phyloP scores from a whole-genome alignment of 148 eudicot species.

The Tetragonia tetragonoides region DNA sequence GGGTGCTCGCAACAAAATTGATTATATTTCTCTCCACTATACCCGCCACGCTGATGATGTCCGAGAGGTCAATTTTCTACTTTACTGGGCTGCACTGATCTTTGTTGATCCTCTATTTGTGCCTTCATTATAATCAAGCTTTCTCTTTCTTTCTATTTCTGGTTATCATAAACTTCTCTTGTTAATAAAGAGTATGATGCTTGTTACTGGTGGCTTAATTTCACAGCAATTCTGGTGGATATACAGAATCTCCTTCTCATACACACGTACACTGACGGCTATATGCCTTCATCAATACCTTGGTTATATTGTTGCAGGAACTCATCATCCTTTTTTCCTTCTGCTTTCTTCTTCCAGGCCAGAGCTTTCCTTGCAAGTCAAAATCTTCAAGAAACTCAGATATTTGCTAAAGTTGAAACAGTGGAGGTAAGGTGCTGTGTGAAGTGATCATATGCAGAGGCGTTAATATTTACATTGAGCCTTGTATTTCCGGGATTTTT shows the following conservation, averaged over 20 bases:
- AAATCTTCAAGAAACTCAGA: slow-evolving; percentile 49
- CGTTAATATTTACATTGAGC: not conserved
- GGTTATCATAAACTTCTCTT: not conserved
- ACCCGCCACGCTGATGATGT: slow-evolving; percentile 61
- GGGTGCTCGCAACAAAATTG: slow-evolving; percentile 57
- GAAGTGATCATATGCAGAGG: not conserved
- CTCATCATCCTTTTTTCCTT: slow-evolving; percentile 10
- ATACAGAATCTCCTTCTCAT: not conserved
- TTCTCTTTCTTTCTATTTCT: not conserved
- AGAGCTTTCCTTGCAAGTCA: slow-evolving; percentile 52
- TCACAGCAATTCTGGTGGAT: not conserved
- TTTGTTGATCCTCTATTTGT: not conserved
- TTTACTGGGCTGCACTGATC: not conserved
- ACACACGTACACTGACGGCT: not conserved
- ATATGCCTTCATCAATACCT: not conserved
- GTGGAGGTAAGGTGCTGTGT: slow-evolving; percentile 42
- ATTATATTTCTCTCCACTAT: slow-evolving; percentile 48
- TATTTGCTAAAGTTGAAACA: slow-evolving; percentile 63
- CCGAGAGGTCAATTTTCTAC: slow-evolving; percentile 45
- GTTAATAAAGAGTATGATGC: not conserved
- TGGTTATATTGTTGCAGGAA: not conserved
- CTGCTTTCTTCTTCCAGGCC: slow-evolving; percentile 34
- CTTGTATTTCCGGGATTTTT: not conserved
- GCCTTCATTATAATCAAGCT: not conserved
- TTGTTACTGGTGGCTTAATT: not conserved